phyloP scores from a whole-genome alignment of 2,329 filamentous ascomycete genomes.

The Dendryphion nanum region DNA sequence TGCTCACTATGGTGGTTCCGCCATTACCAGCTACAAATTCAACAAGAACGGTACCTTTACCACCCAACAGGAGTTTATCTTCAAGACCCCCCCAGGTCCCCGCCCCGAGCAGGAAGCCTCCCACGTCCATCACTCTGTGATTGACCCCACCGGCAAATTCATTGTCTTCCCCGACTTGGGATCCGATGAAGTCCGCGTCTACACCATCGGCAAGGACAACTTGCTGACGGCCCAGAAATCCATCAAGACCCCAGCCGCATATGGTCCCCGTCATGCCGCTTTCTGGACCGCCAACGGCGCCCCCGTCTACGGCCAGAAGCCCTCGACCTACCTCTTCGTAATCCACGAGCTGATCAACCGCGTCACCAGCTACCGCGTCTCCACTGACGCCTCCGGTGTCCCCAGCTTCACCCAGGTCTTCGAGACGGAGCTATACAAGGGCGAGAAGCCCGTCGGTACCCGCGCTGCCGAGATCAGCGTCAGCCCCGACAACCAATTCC shows the following conservation, averaged over 20 bases:
- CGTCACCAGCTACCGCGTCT: constrained; percentile 57
- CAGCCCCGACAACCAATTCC: constrained; percentile 56
- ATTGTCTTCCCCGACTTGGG: constrained; percentile 66
- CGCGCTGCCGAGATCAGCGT: constrained; percentile 58
- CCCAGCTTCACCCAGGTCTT: constrained; percentile 50
- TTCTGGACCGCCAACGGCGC: constrained; percentile 47
- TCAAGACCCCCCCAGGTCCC: constrained; percentile 37
- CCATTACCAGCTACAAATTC: constrained; percentile 34
- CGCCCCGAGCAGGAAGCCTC: constrained; percentile 50
- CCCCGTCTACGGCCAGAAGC: neutral
- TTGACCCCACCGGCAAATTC: constrained; percentile 65
- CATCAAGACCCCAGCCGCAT: constrained; percentile 50
- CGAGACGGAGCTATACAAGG: constrained; percentile 40
- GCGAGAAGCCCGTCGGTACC: constrained; percentile 26
- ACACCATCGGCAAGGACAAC: constrained; percentile 49
- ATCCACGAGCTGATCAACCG: constrained; percentile 61
- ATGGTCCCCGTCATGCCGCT: constrained; percentile 64
- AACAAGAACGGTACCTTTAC: constrained; percentile 9
- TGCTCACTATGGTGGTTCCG: constrained; percentile 42
- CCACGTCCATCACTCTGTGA: constrained; percentile 63
- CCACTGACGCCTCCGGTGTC: constrained; percentile 44
- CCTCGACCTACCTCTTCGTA: constrained; percentile 55
- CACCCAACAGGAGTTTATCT: constrained; percentile 43
- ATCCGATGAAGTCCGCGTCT: constrained; percentile 61
- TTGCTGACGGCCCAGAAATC: constrained; percentile 47